A percentile compares a stretch with the other conserved stretches of the same genome.
Evolutionary conservation across 2,329 filamentous ascomycete genomes (phyloP).

Genomic region (Anisogramma anomala): DNA sequence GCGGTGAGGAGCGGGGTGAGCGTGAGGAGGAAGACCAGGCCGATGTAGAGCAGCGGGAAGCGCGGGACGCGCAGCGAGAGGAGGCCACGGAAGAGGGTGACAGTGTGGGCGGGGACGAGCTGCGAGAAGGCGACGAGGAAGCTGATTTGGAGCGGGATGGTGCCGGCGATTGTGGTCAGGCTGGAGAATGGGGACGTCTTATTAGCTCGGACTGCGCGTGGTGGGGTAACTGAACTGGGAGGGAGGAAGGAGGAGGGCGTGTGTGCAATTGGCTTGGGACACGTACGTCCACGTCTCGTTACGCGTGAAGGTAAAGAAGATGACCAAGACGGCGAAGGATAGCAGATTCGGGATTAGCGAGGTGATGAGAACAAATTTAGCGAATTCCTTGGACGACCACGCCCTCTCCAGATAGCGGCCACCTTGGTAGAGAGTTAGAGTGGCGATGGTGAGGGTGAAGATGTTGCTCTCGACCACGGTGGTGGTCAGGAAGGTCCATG

Average conservation of each 20-base stretch:
- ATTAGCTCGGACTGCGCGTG: no score
- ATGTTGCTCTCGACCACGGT: slow-evolving; percentile 89
- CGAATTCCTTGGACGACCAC: slow-evolving; percentile 86
- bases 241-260: slow-evolving; percentile 9
- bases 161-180: slow-evolving; percentile 73
- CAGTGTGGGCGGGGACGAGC: slow-evolving; percentile 91
- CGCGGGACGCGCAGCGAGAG: slow-evolving; percentile 75
- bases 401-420: slow-evolving; percentile 91
- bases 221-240: slow-evolving; percentile 13
- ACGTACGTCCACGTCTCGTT: slow-evolving; percentile 56
- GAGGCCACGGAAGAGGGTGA: slow-evolving; percentile 80
- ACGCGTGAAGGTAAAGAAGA: slow-evolving; percentile 60
- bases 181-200: slow-evolving; percentile 39
- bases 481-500: slow-evolving; percentile 82
- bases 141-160: slow-evolving; percentile 77
- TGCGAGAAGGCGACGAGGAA: slow-evolving; percentile 98
- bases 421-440: slow-evolving; percentile 74
- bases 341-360: slow-evolving; percentile 70
- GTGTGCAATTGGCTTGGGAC: not conserved
- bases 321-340: slow-evolving; percentile 59
- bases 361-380: slow-evolving; percentile 73
- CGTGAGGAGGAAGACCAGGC: slow-evolving; percentile 55
- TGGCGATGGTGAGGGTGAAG: slow-evolving; percentile 69
- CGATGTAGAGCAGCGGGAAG: slow-evolving; percentile 61
- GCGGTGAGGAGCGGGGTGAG: slow-evolving; percentile 49